Conservation (phyloP, 768 basidiomycete species). For the Naganishia vaughanmartiniae region DNA sequence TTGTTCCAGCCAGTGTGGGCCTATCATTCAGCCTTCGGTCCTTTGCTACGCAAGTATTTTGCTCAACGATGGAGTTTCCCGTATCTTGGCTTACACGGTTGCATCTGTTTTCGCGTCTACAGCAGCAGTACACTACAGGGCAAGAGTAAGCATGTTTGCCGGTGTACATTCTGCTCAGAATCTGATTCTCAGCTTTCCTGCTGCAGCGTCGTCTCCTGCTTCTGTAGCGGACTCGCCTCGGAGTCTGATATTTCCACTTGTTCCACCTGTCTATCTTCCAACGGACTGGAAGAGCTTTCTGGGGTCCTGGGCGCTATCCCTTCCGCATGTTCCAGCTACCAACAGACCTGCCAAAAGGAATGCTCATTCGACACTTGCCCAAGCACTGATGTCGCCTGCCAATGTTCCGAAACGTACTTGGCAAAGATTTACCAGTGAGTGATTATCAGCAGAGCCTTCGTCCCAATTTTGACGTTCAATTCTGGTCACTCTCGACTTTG, state of each 20-base stretch:
- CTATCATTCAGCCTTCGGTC: constrained; percentile 41
- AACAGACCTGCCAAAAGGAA: constrained; percentile 43
- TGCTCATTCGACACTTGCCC: constrained; percentile 47
- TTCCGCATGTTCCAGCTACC: not conserved
- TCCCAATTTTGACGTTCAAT: not conserved
- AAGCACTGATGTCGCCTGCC: constrained; percentile 46
- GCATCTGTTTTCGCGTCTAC: not conserved
- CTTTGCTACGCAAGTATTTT: constrained; percentile 42
- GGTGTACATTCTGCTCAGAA: not conserved
- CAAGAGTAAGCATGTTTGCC: constrained; percentile 22
- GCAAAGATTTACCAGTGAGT: constrained; percentile 45
- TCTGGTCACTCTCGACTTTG: not conserved
- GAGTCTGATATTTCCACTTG: constrained; percentile 41
- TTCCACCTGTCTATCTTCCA: constrained; percentile 43
- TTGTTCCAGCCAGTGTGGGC: constrained; percentile 41
- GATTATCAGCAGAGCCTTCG: not conserved
- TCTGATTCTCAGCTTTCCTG: not conserved
- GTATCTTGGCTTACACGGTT: not conserved
- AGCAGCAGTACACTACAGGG: constrained; percentile 34
- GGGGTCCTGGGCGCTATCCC: constrained; percentile 6
- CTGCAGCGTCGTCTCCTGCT: constrained; percentile 44
- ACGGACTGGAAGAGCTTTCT: constrained; percentile 40
- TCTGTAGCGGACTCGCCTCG: constrained; percentile 46
- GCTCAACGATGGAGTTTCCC: not conserved
- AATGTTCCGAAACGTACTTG: constrained; percentile 47